These are phyloP conservation scores for Ceratobasidium sp. DNA, from an alignment of 1,284 basidiomycete genomes.

Conservation along the genomic window DNA sequence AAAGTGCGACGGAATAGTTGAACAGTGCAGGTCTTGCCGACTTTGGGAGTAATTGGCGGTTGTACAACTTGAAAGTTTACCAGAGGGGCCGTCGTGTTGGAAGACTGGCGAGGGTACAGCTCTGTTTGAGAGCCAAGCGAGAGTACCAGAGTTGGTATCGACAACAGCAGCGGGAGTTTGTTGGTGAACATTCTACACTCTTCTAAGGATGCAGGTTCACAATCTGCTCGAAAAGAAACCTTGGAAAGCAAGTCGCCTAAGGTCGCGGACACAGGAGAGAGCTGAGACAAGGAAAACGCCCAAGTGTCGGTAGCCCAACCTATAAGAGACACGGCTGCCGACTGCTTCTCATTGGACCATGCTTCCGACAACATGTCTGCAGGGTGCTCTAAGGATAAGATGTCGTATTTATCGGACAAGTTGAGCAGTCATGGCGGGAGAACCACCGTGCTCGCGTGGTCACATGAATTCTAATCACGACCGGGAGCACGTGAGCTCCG, in stretches of 20 bases:
- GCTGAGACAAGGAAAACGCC: conserved; percentile 1
- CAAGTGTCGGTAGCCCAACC: conserved; percentile 30
- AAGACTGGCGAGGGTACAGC: conserved; percentile 12
- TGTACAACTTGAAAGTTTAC: conserved; percentile 76
- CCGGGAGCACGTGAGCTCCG: conserved; percentile 11
- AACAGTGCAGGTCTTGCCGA: conserved; percentile 62
- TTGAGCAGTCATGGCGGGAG: conserved; percentile 10
- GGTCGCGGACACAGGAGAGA: neutral
- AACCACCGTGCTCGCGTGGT: conserved; percentile 33
- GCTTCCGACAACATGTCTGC: conserved; percentile 18
- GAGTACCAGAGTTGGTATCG: neutral
- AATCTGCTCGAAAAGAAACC: conserved; percentile 23
- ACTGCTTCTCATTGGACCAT: conserved; percentile 30
- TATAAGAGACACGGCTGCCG: conserved; percentile 26
- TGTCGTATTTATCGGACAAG: neutral
- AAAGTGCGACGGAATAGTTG: conserved; percentile 73
- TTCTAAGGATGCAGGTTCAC: neutral
- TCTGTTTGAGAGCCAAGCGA: conserved; percentile 12
- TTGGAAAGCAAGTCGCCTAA: neutral
- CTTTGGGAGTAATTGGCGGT: conserved; percentile 64
- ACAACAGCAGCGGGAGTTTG: conserved; percentile 21
- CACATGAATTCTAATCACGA: neutral
- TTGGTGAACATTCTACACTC: conserved; percentile 20
- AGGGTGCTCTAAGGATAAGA: conserved; percentile 18
- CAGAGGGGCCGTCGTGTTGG: conserved; percentile 51